Base-by-base conservation (phyloP, 1,284 basidiomycete species). In the Pascua sp. region DNA sequence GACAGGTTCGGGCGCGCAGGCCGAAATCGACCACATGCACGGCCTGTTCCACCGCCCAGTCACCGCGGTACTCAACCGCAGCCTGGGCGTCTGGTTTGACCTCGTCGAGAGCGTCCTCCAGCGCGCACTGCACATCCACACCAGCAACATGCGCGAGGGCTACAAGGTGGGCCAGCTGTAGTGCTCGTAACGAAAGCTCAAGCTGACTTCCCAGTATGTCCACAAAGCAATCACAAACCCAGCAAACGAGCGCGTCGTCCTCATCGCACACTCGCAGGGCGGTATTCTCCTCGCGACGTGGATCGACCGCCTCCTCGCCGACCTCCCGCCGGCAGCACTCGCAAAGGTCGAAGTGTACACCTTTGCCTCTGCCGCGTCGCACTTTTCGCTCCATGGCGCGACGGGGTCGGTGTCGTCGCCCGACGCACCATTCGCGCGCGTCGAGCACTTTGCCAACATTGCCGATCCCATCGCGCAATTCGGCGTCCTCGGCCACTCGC, bases 231-330 rank as follows among this genome's bases (percentile, higher is more conserved):
- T 72, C 49, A 56, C 55, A 18, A 47, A 68, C 39, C 48, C 49
- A 2, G 38, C 17, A 1, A 67, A 66, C 56, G 61, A 61, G 18
- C 65, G 65, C 32, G 60, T 73, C 44, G 68, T 73, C 41, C 58
- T 73, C 53, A 66, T 73, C n/a, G 65, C 63, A 8, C 71, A 73
- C 49, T 66, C 63, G 17, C 71, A 73, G 60, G 71, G 71, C 24
- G 69, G 68, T 10, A 71, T 73, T 57, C 68, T 70, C 49, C 48
- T 63, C n/a, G 61, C 67, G 1, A 49, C 63, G 12, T 70, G 68
- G 64, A 50, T 62, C 8, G 69, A 69, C 58, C 68, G 67, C 50
- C 64, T 71, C 16, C 62, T 69, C 17, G 47, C 59, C 44, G 67
- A 43, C 37, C 16, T 46, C n/a, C 47, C 46, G 36, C 64, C 66